Evolutionary conservation across 768 basidiomycete genomes (phyloP), one percentile per base, ranked within the genome.

Genomic region (Boletus sp.): DNA sequence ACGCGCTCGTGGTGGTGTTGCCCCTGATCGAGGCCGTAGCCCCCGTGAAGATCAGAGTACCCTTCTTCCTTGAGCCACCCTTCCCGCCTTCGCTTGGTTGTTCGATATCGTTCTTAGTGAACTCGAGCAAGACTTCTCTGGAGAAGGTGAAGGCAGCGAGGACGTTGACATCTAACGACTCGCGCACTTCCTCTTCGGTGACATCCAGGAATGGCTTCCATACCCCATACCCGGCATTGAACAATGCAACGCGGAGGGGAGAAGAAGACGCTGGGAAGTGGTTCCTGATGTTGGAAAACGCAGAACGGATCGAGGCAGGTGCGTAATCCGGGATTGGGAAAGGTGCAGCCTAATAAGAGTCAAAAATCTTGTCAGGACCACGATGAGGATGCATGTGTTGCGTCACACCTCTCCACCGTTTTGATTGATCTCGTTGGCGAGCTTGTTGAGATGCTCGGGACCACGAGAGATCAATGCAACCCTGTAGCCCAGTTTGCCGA

Each of bases 201-300:
- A 87, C 63, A 13, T 85, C 77, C 27, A 90, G 70, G 76, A 89
- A 90, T 2, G 79, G 77, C 69, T 86, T 87, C 78, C 81, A 87
- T 13, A 82, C 67, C 3, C 77, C 78, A 33, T 77, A 65, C 0
- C 74, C 85, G 2, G 75, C 79, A 62, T 90, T 90, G 72, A 80
- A 90, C 13, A 90, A 61, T 1, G 85, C 85, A 3, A 77, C 83
- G 13, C 80, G 81, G 38, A 88, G 76, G 29, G 72, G 73, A 3
- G 83, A 78, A 45, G 74, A 72, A 4, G 82, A 74, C 34, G 72
- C 69, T 0, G 79, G 72, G 60, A 76, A 85, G 7, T 60, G 73
- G 14, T 66, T 47, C 35, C 78, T 79, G 61, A 85, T 75, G 15
- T 73, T 65, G 5, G 62, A 55, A 70, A 83, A 85, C 5, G 75